Evolutionary conservation across 164 flowering plant genomes (phyloP).

Genomic region (Annona squamosa): DNA sequence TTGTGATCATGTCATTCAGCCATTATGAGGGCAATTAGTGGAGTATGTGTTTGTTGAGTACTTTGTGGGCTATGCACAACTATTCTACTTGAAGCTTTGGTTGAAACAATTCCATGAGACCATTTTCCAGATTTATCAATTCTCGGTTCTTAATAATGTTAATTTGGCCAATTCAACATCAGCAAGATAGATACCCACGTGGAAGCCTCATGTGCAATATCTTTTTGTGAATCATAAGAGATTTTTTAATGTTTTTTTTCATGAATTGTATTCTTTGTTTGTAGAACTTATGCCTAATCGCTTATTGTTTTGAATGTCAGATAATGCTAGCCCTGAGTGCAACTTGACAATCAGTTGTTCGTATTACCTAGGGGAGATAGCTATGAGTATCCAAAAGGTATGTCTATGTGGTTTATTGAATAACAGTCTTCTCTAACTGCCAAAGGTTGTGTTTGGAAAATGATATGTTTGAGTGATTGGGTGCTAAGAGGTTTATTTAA

Average conservation of each 20-base stretch:
- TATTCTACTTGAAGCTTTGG: too few relatives aligned
- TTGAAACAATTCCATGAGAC: too few relatives aligned
- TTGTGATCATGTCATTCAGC: not conserved
- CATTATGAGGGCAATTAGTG: not conserved
- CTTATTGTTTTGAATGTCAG: conserved; percentile 27
- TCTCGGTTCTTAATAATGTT: too few relatives aligned
- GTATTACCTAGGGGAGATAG: conserved; percentile 77
- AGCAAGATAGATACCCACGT: too few relatives aligned
- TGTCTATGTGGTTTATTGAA: not conserved
- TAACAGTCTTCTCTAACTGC: not conserved
- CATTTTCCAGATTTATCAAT: too few relatives aligned
- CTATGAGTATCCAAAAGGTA: conserved; percentile 84
- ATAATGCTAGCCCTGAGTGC: conserved; percentile 79
- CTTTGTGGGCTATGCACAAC: too few relatives aligned
- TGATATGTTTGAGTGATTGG: too few relatives aligned
- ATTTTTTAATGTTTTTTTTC: not conserved
- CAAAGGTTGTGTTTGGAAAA: too few relatives aligned
- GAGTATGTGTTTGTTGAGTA: not conserved
- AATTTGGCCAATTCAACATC: too few relatives aligned
- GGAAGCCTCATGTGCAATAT: too few relatives aligned
- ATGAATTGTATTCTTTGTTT: not conserved
- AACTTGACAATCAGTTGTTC: conserved; percentile 71
- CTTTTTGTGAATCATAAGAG: too few relatives aligned
- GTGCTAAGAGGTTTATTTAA: too few relatives aligned
- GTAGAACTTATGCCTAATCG: not conserved